phyloP scores from a whole-genome alignment of 1,284 basidiomycete genomes.

The Acaromyces ingoldii region DNA sequence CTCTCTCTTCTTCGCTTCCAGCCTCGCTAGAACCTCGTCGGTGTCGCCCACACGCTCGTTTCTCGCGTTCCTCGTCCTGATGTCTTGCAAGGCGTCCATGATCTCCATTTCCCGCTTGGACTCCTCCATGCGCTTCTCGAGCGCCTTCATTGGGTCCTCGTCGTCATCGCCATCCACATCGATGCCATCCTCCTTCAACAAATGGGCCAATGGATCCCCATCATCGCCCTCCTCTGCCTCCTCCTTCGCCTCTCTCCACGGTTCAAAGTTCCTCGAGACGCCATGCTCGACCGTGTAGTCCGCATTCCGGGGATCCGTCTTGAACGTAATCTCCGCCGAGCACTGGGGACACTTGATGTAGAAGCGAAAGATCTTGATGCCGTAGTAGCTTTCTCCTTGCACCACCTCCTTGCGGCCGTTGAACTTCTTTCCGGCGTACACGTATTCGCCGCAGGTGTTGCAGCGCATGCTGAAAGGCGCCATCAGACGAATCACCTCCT shows the following conservation, averaged over 20 bases:
- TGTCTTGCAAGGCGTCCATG: conserved; percentile 89
- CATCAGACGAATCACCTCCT: conserved; percentile 97
- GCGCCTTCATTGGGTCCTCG: conserved; percentile 84
- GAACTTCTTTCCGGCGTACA: conserved; percentile 94
- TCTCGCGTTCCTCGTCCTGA: conserved; percentile 84
- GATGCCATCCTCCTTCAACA: conserved; percentile 18
- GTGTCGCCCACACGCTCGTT: conserved; percentile 65
- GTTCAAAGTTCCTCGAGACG: conserved; percentile 46
- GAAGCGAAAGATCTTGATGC: conserved; percentile 76
- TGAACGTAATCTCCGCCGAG: conserved; percentile 96
- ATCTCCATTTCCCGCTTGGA: conserved; percentile 98
- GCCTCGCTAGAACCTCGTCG: conserved; percentile 30
- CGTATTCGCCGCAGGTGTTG: conserved; percentile 87
- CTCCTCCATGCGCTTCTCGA: conserved; percentile 86
- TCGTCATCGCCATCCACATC: conserved; percentile 25
- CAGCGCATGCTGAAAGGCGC: conserved; percentile 92
- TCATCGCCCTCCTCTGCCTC: conserved; percentile 9
- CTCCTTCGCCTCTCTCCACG: conserved; percentile 30
- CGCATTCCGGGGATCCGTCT: conserved; percentile 12
- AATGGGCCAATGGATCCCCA: conserved; percentile 17
- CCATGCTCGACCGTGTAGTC: conserved; percentile 49
- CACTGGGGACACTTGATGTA: conserved; percentile 50
- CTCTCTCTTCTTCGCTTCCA: conserved; percentile 15
- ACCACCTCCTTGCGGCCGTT: conserved; percentile 98
- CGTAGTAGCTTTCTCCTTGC: conserved; percentile 92